Conservation (phyloP, 1,139 yeast species). For the Zygotorulaspora mrakii region DNA sequence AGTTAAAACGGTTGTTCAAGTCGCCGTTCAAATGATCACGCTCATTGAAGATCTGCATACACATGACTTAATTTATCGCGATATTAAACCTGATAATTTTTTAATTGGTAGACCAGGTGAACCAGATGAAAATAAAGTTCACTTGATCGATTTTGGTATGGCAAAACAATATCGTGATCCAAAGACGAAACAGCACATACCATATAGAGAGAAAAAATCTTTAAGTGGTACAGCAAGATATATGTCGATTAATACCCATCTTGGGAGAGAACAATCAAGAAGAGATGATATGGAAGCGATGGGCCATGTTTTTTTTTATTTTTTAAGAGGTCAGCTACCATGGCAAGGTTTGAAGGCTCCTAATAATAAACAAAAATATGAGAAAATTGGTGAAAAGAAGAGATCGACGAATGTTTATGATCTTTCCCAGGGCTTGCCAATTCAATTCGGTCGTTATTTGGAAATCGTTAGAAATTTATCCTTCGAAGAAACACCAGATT, state of each 20-base stretch:
- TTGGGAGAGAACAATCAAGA: constrained; percentile 95
- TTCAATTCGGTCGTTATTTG: constrained; percentile 74
- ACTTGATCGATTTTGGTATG: constrained; percentile 94
- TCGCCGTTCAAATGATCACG: constrained; percentile 70
- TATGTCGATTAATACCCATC: constrained; percentile 91
- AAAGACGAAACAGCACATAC: constrained; percentile 90
- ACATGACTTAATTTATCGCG: constrained; percentile 68
- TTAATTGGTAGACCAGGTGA: constrained; percentile 84
- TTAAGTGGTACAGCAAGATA: constrained; percentile 97
- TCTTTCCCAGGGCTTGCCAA: constrained; percentile 64
- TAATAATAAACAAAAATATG: constrained; percentile 76
- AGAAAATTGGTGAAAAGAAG: constrained; percentile 76
- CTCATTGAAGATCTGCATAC: constrained; percentile 65
- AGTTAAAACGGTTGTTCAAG: constrained; percentile 68
- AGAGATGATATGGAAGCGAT: constrained; percentile 94
- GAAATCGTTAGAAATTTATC: constrained; percentile 66
- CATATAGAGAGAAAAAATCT: constrained; percentile 93
- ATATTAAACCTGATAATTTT: constrained; percentile 91
- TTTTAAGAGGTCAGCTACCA: constrained; percentile 91
- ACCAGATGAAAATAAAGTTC: constrained; percentile 71
- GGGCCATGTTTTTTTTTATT: constrained; percentile 92
- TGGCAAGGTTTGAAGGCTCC: constrained; percentile 98
- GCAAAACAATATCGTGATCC: constrained; percentile 96
- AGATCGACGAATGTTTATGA: constrained; percentile 67
- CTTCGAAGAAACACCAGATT: constrained; percentile 77